Evolutionary conservation across 2,329 filamentous ascomycete genomes (phyloP), one percentile per base, ranked within the genome.

Genomic region (Knufia petricola): DNA sequence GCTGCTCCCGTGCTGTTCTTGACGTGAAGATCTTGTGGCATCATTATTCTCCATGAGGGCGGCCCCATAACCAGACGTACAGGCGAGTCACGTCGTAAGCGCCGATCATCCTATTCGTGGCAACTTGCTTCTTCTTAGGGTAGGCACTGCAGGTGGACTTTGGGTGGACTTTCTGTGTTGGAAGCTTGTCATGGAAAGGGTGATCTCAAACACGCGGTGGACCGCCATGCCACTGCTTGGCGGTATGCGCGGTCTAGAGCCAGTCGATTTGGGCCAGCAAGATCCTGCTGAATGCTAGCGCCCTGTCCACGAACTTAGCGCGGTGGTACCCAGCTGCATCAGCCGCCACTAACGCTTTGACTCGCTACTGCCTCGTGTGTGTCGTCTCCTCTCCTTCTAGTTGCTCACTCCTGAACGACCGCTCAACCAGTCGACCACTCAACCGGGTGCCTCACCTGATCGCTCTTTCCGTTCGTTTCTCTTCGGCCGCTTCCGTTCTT

Each of bases 171-270:
- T n/a, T n/a, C n/a, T n/a, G n/a, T n/a, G n/a, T n/a, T n/a, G n/a
- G 26, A 28, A 12, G 26, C 26, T 12, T 28, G 26, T 28, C 24
- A 19, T 15, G 20, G 3, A n/a, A 21, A 46, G 15, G 28, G 15
- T 36, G 26, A 12, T 36, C 42, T 46, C 42, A 46, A 46, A 46
- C 42, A 46, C 41, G 41, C 41, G 23, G 28, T 31, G 41, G 13
- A n/a, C n/a, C 42, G 30, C 30, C 21, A 26, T 15, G 8, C n/a
- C 21, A 28, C 12, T 4, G 15, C 6, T 36, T 36, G 6, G 15
- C 13, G 32, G 15, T 6, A 36, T 36, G 32, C 15, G 15, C 32
- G 13, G 15, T 17, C 15, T 24, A 42, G 39, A 26, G 21, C 39
- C 39, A 42, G n/a, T 26, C 21, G 24, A 12, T 26, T 42, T 13